phyloP scores from a whole-genome alignment of 768 basidiomycete genomes.

The Pulveroboletus sp. region DNA sequence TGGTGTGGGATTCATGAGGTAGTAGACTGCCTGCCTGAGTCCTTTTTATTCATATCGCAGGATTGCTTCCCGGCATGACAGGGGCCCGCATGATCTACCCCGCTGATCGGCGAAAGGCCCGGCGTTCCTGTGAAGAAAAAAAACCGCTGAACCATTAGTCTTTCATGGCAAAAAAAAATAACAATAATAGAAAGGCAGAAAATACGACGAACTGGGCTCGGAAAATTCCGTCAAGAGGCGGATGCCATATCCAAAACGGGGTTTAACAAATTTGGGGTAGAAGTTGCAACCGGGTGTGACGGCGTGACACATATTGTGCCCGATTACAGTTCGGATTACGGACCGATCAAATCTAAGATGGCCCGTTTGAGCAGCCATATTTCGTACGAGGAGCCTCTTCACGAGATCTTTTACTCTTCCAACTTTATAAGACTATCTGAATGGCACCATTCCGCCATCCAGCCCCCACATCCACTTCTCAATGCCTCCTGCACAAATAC shows the following conservation, averaged over 20 bases:
- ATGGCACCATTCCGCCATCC: conserved; percentile 25
- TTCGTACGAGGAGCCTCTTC: conserved; percentile 31
- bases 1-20: conserved; percentile 53
- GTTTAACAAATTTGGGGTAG: conserved; percentile 20
- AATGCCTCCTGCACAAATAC: conserved; percentile 49
- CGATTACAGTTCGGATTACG: conserved; percentile 29
- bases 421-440: conserved; percentile 32
- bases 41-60: conserved; percentile 20
- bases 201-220: conserved; percentile 11
- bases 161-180: conserved; percentile 5
- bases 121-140: conserved; percentile 20
- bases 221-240: conserved; percentile 10
- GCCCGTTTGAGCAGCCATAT: conserved; percentile 23
- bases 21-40: conserved; percentile 7
- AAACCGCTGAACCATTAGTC: background rate
- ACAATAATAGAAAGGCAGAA: conserved; percentile 4
- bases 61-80: background rate
- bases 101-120: conserved; percentile 32
- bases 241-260: conserved; percentile 20
- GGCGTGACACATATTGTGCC: conserved; percentile 25
- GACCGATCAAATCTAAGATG: conserved; percentile 28
- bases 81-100: conserved; percentile 21
- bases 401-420: conserved; percentile 32
- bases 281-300: conserved; percentile 20
- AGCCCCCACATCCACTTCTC: conserved; percentile 16